Evolutionary conservation across 2,329 filamentous ascomycete genomes (phyloP), one percentile per base, ranked within the genome.

Genomic region (Cordyceps fumosorosea): DNA sequence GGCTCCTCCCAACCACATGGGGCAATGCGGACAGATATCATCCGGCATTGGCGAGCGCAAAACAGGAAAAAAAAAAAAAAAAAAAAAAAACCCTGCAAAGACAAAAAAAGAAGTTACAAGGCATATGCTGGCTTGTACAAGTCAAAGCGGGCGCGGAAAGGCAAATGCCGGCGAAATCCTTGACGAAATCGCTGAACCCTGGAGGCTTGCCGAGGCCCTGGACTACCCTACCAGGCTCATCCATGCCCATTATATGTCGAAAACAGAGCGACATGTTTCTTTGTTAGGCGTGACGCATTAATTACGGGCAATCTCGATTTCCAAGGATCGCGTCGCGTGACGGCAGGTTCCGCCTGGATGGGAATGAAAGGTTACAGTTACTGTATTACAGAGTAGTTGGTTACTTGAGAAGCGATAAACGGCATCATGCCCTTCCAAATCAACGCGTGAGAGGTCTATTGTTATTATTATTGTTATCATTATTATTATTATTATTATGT

Each of bases 141-240:
- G 53, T 56, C 53, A 44, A 56, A 56, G 53, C 53, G 53, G n/a
- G 40, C 53, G 53, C 7, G 12, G 34, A 24, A 56, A 29, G 51
- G 12, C 37, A 56, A 45, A 24, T 45, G 53, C 53, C 53, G 53
- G 24, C 40, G 24, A 56, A 44, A 29, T 56, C 53, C 24, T 8
- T 20, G 29, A 24, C 8, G 29, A 3, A 44, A 56, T 56, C 53
- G 40, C 53, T 4, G 2, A 11, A 29, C 14, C 40, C 7, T 22
- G 53, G 37, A 29, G 40, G 34, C 53, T 20, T 45, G 53, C 24
- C 40, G 40, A 56, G 40, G 53, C 53, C 34, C 34, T 45, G 24
- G 40, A 45, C 18, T n/a, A n/a, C n/a, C n/a, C 26, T 6, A 34
- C 40, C 24, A 37, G 51, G 32, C 20, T 22, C 26, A 53, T 53